Base-by-base conservation (phyloP, 441 rosid genomes). In the Gossypium aridum region DNA sequence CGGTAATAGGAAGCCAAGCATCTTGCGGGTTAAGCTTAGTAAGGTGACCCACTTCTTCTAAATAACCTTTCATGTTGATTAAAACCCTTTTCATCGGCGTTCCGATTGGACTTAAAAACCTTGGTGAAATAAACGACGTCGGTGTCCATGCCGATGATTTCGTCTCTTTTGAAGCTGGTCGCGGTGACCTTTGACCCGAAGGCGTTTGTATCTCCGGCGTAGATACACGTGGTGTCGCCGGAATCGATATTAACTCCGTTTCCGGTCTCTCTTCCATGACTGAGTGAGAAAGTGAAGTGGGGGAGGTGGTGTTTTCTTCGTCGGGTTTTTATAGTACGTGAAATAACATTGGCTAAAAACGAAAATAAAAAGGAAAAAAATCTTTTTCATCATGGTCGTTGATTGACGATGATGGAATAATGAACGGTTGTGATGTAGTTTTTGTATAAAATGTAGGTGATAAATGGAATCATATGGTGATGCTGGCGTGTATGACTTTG, bases 21-120 rank as follows among this genome's bases (percentile, higher is more conserved):
- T 95, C 99, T 73, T 95, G 99, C 1, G 99, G 99, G 78, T 95
- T 93, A 6, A 95, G 95, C 87, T 91, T 95, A 7, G 99, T 95
- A 19, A 95, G 85, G 54, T 95, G 99, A 39, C 98, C 99, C 59
- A 95, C 88, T 72, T 93, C 99, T 81, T 95, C 99, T 22, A 95
- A 66, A 78, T 95, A 95, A 0, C 98, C 88, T 78, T 95, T 95
- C 99, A 95, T 92, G 81, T 95, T 95, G 8, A 90, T 84, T 75
- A 95, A 78, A 63, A 89, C 98, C 79, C 98, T 90, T 88, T 91
- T 95, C 96, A 95, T 91, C 0, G 99, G 99, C 12, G 98, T 95
- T 39, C 99, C 98, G 26, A 95, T 91, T 3, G 99, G 99, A 47
- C 96, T 92, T 84, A 95, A 76, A 70, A 95, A 95, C 85, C 98